These are phyloP conservation scores for Pythium coloratum DNA, from an alignment of 352 stramenopile species.

Conservation along the genomic window DNA sequence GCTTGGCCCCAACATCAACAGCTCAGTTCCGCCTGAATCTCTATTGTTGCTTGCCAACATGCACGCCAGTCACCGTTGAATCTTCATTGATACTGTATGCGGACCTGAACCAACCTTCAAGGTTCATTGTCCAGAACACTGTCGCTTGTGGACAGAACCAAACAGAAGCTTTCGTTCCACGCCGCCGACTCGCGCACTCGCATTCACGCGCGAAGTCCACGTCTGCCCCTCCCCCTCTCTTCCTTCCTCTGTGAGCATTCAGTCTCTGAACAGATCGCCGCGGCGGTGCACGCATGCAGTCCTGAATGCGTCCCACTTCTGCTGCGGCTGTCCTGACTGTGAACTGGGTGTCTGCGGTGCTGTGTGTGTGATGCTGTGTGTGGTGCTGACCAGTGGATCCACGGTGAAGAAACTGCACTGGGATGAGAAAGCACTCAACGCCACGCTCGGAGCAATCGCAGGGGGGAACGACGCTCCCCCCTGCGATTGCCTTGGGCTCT, in stretches of 20 bases:
- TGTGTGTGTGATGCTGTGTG: not conserved
- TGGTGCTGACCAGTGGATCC: not conserved
- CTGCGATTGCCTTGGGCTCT: no score
- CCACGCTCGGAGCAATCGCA: no score
- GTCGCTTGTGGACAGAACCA: not conserved
- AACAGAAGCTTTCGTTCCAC: not conserved
- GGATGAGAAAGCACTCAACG: no score
- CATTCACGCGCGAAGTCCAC: not conserved
- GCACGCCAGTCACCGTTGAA: not conserved
- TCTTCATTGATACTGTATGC: not conserved
- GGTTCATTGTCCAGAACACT: not conserved
- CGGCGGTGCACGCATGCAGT: not conserved
- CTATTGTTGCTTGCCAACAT: not conserved
- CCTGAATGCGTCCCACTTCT: constrained; percentile 1
- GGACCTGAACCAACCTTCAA: not conserved
- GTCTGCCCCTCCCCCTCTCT: not conserved
- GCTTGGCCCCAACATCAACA: constrained; percentile 1
- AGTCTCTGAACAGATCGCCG: not conserved
- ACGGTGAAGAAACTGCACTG: not conserved
- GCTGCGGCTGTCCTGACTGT: constrained; percentile 2
- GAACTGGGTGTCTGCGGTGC: not conserved
- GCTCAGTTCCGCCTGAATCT: not conserved
- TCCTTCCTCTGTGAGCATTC: not conserved
- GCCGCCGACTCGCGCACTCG: not conserved
- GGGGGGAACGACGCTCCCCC: no score